phyloP scores from a whole-genome alignment of 108 stramenopile genomes.

The Pinguiococcus pyrenoidosus region DNA sequence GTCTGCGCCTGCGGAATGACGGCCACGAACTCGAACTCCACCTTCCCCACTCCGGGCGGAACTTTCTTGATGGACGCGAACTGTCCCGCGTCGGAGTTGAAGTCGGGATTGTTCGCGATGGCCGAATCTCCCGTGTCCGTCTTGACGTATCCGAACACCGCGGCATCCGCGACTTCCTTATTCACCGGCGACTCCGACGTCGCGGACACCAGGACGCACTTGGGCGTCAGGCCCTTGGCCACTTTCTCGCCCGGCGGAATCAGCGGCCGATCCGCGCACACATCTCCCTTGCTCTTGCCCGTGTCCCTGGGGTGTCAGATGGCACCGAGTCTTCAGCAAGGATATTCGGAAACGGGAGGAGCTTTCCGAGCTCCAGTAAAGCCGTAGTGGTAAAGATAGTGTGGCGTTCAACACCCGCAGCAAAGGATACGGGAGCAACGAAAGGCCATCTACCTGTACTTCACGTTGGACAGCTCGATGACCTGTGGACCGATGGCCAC shows the following conservation, averaged over 20 bases:
- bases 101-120: constrained; percentile 9
- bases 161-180: neutral
- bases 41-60: neutral
- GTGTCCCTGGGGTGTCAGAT: no score
- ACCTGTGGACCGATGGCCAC: neutral
- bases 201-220: neutral
- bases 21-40: constrained; percentile 5
- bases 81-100: constrained; percentile 9
- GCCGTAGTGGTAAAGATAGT: no score
- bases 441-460: no score
- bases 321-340: no score
- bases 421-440: no score
- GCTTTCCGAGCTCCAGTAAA: no score
- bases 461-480: neutral
- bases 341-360: no score
- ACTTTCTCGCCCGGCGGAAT: neutral
- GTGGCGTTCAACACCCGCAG: no score
- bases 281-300: neutral
- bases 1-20: neutral
- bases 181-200: neutral
- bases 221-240: neutral
- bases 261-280: neutral
- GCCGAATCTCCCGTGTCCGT: neutral
- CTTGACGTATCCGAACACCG: neutral
- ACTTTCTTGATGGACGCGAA: constrained; percentile 5